Base-by-base conservation (phyloP, 768 basidiomycete genomes). In the Termitomyces titanicus region DNA sequence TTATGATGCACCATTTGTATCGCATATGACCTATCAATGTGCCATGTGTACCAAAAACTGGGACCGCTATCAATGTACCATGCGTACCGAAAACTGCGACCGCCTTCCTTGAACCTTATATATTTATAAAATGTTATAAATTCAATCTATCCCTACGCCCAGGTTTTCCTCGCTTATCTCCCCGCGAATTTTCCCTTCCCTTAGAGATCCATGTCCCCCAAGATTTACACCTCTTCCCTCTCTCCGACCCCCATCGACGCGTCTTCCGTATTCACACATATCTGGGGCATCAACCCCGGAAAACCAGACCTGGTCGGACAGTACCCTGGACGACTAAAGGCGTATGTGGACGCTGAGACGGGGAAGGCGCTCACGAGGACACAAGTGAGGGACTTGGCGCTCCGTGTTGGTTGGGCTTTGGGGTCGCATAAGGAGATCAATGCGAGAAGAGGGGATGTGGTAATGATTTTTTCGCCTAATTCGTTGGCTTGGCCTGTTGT, bases 401-500 rank as follows among this genome's bases (percentile, higher is more conserved):
- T 89, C 15, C 72, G 78, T 27, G 70, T 92, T 7, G 88, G 74
- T 0, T 71, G 77, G 56, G 88, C 87, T 0, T 70, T 94, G 20
- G 75, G 68, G 22, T 69, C 76, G 56, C 75, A 78, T 27, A 72
- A 72, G 0, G 53, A 58, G 8, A 68, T 71, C 2, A 48, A 54
- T 43, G 68, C 66, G 4, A 75, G 70, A 34, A 73, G 80, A 17
- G 84, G 85, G 0, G 82, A 86, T 49, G 81, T 81, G 0, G 74
- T 82, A 15, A 74, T 89, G 56, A 73, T 93, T 6, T 91, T 79
- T 65, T 85, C 85, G 2, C 84, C 80, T 8, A 93, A 94, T 69
- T 83, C 76, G 20, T 61, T 92, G 9, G 64, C 65, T 7, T 80
- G 77, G 75, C 79, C 80, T 0, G 69, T 80, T 15, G 72, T 73